Evolutionary conservation across 805 yeast genomes (phyloP), one percentile per base, ranked within the genome.

Genomic region (Teunomyces pallodes): DNA sequence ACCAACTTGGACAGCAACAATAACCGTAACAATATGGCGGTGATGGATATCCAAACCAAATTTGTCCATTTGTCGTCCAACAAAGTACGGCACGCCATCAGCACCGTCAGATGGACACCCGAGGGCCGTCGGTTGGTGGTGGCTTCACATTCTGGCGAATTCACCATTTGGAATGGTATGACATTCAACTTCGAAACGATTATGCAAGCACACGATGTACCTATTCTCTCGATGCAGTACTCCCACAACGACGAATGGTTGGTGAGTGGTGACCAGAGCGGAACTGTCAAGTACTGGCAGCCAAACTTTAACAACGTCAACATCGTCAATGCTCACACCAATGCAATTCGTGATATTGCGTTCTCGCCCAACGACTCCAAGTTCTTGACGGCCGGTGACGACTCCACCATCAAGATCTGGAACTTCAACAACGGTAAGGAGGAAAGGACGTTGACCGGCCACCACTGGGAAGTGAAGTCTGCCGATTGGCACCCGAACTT

Each of bases 401-500:
- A 94, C 66, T 86, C 90, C 45, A 79, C 86, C 5, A 72, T 92
- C 51, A 95, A 94, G 63, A 84, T 94, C 33, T 94, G 98, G 97
- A 89, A 91, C 67, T 94, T 94, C 69, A 86, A 88, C 61, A 88
- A 86, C 60, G 94, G 94, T 32, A 73, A 79, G 49, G 94, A 89
- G 56, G 99, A 94, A 62, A 70, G 87, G 42, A 75, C 81, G 0
- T 73, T 94, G 46, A 77, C 83, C 20, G 98, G 98, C 2, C 99
- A 94, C 68, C 96, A 95, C 64, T 94, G 99, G 99, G 99, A 94
- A 67, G 97, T 94, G 17, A 94, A 94, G 63, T 83, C 91, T 46
- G 88, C 95, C 46, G 98, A 94, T 66, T 94, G 99, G 99, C 99
- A 94, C 66, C 88, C 96, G 4, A 75, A 78, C 9, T 70, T 89